Percentiles rank a stretch among this genome's conserved stretches.
These are phyloP conservation scores for Parsonsia alboflavescens DNA, from an alignment of 257 asterid genomes.

Conservation along the genomic window DNA sequence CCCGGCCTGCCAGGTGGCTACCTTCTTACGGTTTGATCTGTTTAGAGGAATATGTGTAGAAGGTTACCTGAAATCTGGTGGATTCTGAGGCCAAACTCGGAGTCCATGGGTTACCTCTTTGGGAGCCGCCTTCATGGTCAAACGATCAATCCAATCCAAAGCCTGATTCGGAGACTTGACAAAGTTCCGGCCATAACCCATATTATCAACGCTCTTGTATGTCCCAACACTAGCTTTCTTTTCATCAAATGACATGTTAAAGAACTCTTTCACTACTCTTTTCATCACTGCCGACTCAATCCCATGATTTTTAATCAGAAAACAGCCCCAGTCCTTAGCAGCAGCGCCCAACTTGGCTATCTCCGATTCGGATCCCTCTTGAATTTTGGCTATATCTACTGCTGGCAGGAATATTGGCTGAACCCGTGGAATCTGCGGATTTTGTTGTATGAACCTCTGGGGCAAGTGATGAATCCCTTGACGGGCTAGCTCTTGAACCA, in stretches of 20 bases:
- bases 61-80: slow-evolving; percentile 32
- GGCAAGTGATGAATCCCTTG: slow-evolving; percentile 21
- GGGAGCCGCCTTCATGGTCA: slow-evolving; percentile 43
- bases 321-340: slow-evolving; percentile 36
- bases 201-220: slow-evolving; percentile 22
- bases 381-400: slow-evolving; percentile 25
- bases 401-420: not conserved
- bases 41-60: not conserved
- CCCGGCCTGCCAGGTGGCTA: too few relatives aligned
- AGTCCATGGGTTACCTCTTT: slow-evolving; percentile 30
- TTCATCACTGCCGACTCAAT: slow-evolving; percentile 15
- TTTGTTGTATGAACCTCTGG: slow-evolving; percentile 24
- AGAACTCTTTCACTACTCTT: slow-evolving; percentile 26
- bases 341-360: slow-evolving; percentile 27
- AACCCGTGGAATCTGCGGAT: not conserved
- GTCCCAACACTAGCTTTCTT: slow-evolving; percentile 38
- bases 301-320: slow-evolving; percentile 36
- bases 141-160: slow-evolving; percentile 51
- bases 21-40: not conserved
- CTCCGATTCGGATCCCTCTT: slow-evolving; percentile 19
- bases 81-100: slow-evolving; percentile 42
- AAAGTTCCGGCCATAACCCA: slow-evolving; percentile 43
- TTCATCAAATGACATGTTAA: slow-evolving; percentile 30
- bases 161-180: slow-evolving; percentile 30
- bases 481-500: slow-evolving; percentile 41